phyloP scores from a whole-genome alignment of 768 basidiomycete species.

The Gloeopeniophorella convolvens region DNA sequence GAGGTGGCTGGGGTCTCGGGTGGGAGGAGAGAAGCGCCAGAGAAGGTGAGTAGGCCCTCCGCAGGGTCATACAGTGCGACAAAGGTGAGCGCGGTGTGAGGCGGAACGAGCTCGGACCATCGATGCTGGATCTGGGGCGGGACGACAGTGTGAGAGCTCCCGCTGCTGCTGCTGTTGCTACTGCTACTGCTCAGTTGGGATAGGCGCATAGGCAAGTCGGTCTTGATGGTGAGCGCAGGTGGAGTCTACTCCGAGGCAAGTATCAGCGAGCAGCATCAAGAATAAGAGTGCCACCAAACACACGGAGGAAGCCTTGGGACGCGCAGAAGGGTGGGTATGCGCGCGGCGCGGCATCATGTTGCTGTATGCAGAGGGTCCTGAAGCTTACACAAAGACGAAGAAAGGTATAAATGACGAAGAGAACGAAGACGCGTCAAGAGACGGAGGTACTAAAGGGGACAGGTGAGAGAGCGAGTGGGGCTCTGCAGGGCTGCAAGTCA shows the following conservation, averaged over 20 bases:
- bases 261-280: background rate
- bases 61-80: slow-evolving; percentile 55
- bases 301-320: slow-evolving; percentile 9
- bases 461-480: background rate
- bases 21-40: slow-evolving; percentile 40
- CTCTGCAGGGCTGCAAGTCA: slow-evolving; percentile 14
- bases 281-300: background rate
- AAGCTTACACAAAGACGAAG: too few relatives aligned
- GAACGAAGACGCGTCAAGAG: background rate
- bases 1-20: slow-evolving; percentile 14
- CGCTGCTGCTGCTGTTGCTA: background rate
- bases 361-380: too few relatives aligned
- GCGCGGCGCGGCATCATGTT: slow-evolving; percentile 6
- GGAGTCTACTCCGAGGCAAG: too few relatives aligned
- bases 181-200: background rate
- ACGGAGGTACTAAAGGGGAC: background rate
- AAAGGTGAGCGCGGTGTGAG: slow-evolving; percentile 50
- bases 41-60: slow-evolving; percentile 52
- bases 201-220: background rate
- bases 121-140: slow-evolving; percentile 24
- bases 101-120: slow-evolving; percentile 54
- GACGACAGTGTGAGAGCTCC: background rate
- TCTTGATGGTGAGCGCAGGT: slow-evolving; percentile 4
- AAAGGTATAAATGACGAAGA: background rate
- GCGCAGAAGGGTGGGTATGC: slow-evolving; percentile 1